phyloP scores from a whole-genome alignment of 1,139 yeast species.

The Suhomyces taliae region DNA sequence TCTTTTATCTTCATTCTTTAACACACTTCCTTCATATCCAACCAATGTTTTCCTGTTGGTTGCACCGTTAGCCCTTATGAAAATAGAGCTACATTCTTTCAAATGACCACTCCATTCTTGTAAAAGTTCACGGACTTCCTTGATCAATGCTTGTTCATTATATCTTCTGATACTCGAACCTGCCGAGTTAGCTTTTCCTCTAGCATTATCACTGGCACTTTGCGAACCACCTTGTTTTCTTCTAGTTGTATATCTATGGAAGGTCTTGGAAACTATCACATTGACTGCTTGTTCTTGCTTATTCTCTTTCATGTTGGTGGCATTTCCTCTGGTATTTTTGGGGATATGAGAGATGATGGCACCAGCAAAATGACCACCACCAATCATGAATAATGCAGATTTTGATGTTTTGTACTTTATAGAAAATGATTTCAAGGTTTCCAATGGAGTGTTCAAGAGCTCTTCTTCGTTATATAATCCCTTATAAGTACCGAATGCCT shows the following conservation, averaged over 20 bases:
- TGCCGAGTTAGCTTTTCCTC: slow-evolving; percentile 95
- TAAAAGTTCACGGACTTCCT: slow-evolving; percentile 72
- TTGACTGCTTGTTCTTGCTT: slow-evolving; percentile 61
- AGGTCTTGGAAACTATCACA: slow-evolving; percentile 75
- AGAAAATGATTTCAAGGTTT: slow-evolving; percentile 36
- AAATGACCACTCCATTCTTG: slow-evolving; percentile 63
- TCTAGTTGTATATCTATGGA: slow-evolving; percentile 94
- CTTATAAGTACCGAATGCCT: slow-evolving; percentile 71
- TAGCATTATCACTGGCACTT: slow-evolving; percentile 85
- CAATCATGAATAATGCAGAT: slow-evolving; percentile 87
- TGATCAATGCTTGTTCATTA: slow-evolving; percentile 79
- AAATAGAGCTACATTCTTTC: slow-evolving; percentile 65
- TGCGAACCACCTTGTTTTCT: slow-evolving; percentile 98
- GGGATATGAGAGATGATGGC: slow-evolving; percentile 81
- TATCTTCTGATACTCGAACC: slow-evolving; percentile 89
- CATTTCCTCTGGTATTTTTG: slow-evolving; percentile 54
- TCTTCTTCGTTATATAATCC: slow-evolving; percentile 50
- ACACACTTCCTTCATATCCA: slow-evolving; percentile 60
- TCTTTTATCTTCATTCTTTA: slow-evolving; percentile 53
- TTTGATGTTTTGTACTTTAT: slow-evolving; percentile 24
- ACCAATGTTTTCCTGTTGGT: slow-evolving; percentile 63
- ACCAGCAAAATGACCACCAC: slow-evolving; percentile 98
- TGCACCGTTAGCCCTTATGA: slow-evolving; percentile 79
- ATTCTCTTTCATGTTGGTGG: slow-evolving; percentile 42
- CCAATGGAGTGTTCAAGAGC: slow-evolving; percentile 38